Evolutionary conservation across 2,329 filamentous ascomycete species (phyloP), one percentile per base, ranked within the genome.

Genomic region (Epichloe elymi): DNA sequence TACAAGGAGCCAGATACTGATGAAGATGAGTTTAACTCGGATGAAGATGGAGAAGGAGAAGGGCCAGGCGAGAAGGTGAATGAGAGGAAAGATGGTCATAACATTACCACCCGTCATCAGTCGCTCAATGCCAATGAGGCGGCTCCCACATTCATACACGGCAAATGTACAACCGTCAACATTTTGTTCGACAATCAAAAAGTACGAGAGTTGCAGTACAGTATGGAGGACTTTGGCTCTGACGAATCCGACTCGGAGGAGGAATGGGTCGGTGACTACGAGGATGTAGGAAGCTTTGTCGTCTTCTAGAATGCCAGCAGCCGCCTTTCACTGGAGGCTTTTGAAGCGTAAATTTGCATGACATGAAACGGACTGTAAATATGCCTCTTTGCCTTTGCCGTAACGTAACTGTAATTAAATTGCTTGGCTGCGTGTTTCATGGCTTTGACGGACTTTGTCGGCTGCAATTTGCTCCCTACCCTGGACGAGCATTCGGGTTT

Each of bases 131-230:
- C 20, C 12, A 20, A 55, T 26, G 17, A 23, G 15, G 3, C 46
- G 14, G 11, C 35, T 36, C 37, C 43, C 8, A 50, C 59, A 1
- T 73, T 74, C 52, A 67, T 83, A 26, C 86, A 90, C 54, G 85
- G 85, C 1, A 73, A 83, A 56, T 91, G 86, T 60, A 74, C 82
- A 40, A 73, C 80, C 5, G 85, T 90, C 17, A 78, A 85, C 53
- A 75, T 90, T 42, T 71, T 79, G 43, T 82, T 90, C 57, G 86
- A 90, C 65, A 90, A 90, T 62, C 78, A 86, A 61, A 82, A 87
- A 54, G 81, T 82, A 5, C 74, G 74, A 2, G 86, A 88, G 66
- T 69, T 76, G 23, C 80, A 84, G 54, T 86, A 76, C 56, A 75
- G 75, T 20, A 86, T 88, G 71, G 79, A 76, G 1, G 85, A 91